These are phyloP conservation scores for Aspergillus awamori DNA, from an alignment of 2,329 filamentous ascomycete species.

Conservation along the genomic window DNA sequence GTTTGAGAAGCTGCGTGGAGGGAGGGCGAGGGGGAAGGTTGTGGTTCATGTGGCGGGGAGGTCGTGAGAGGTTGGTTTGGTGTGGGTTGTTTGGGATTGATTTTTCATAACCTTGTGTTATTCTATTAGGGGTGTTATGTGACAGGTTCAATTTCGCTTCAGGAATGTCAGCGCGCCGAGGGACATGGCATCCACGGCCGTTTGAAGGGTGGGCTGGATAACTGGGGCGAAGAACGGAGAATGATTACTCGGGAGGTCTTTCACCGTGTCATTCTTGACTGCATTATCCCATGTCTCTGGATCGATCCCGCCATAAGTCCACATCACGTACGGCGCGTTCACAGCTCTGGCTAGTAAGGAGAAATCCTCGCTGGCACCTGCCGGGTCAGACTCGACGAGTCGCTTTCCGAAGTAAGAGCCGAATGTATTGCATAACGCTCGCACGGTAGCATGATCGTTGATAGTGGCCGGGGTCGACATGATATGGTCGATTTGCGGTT, in stretches of 20 bases:
- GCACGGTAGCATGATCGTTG: conserved; percentile 54
- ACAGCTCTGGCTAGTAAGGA: conserved; percentile 55
- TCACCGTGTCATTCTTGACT: conserved; percentile 49
- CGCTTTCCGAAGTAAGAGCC: conserved; percentile 48
- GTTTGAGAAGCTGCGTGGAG: conserved; percentile 60
- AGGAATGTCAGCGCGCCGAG: conserved; percentile 52
- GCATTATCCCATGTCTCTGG: conserved; percentile 52
- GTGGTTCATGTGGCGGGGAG: conserved; percentile 46
- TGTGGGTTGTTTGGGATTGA: too few species aligned
- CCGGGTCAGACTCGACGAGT: conserved; percentile 43
- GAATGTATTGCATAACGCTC: conserved; percentile 50
- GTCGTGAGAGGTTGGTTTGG: neutral
- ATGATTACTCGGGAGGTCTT: conserved; percentile 61
- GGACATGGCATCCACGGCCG: conserved; percentile 55
- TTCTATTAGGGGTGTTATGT: neutral
- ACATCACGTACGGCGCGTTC: conserved; percentile 56
- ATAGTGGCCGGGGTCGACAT: conserved; percentile 53
- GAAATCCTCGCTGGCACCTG: conserved; percentile 61
- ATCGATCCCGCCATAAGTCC: conserved; percentile 59
- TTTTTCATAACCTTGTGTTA: too few species aligned
- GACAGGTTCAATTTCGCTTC: conserved; percentile 6
- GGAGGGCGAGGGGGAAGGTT: conserved; percentile 62
- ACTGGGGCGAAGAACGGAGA: conserved; percentile 60
- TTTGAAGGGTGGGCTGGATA: conserved; percentile 58
- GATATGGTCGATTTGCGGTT: conserved; percentile 49